phyloP scores from a whole-genome alignment of 495 filamentous ascomycete species.

The Aspergillus indologenus region DNA sequence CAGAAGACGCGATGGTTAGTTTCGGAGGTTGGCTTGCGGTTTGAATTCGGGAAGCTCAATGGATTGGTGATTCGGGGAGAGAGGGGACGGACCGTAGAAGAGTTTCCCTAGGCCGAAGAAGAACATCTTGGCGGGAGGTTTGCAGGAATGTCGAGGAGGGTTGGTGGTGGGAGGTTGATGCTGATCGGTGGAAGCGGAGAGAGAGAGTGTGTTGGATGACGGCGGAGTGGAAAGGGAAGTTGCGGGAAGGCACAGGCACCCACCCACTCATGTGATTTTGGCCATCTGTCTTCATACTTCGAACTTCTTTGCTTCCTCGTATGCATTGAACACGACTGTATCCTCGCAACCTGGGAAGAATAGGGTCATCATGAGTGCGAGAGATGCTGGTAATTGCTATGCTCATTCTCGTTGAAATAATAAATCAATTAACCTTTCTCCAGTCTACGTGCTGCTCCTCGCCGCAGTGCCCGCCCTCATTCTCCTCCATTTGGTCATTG shows the following conservation, averaged over 20 bases:
- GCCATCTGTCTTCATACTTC: not conserved
- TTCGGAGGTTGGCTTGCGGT: not conserved
- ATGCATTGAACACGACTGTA: not conserved
- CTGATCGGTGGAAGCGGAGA: not conserved
- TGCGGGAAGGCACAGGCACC: not conserved
- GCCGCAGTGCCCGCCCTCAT: constrained; percentile 63
- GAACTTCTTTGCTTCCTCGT: not conserved
- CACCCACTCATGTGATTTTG: not conserved
- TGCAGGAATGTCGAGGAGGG: constrained; percentile 13
- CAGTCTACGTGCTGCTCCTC: constrained; percentile 37
- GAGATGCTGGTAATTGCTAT: constrained; percentile 17
- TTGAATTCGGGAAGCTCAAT: not conserved
- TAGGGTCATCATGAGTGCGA: constrained; percentile 12
- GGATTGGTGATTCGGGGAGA: not conserved
- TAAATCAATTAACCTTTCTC: not conserved
- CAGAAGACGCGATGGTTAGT: constrained; percentile 2
- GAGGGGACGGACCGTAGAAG: constrained; percentile 57
- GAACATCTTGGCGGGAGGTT: constrained; percentile 48
- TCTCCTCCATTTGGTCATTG: constrained; percentile 68
- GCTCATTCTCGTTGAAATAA: not conserved
- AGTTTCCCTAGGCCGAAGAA: constrained; percentile 70
- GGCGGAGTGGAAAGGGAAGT: not conserved
- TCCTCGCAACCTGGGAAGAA: not conserved
- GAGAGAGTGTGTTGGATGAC: not conserved
- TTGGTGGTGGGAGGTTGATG: constrained; percentile 14